Base-by-base conservation (phyloP, 2,329 filamentous ascomycete genomes). In the Sporothrix brasiliensis region DNA sequence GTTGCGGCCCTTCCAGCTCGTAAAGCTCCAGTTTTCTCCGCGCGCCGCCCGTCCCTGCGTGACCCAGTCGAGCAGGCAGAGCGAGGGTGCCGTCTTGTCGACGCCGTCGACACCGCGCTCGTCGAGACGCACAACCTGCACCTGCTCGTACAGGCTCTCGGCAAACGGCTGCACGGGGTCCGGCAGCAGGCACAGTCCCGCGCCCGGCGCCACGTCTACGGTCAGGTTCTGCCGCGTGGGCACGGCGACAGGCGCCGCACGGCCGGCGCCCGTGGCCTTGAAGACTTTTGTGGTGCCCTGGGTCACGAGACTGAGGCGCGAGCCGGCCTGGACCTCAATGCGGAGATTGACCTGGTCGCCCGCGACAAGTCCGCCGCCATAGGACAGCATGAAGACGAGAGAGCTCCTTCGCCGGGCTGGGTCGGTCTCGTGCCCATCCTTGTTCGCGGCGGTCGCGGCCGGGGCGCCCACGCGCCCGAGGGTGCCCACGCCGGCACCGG, bases 251-350 rank as follows among this genome's bases (percentile, higher is more conserved):
- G 56, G 70, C n/a, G 67, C 58, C 1, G 53, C 27, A 2, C 67
- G 58, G 21, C 70, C 70, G 21, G 44, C 53, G 49, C 66, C 66
- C 50, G 66, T 65, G 0, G 93, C 91, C 78, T 95, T 97, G 86
- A 97, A 98, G 75, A 99, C 89, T 82, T 98, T 99, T 72, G 95
- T 98, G 80, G 93, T 93, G 68, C 94, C 94, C 82, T 90, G 88
- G 0, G 88, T 90, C 72, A 87, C 86, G 49, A 90, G 81, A 75
- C 84, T 88, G 69, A 97, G 86, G 72, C 88, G 89, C 4, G 92
- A 90, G 2, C 82, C 80, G 2, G 84, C 75, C 13, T 87, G 86
- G 63, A 97, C 83, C 11, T 86, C 84, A 72, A 97, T 86, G 24
- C 84, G 83, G 34, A 99, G 86, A 76, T 90, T 84, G 78, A 98